phyloP scores from a whole-genome alignment of 176 grass and related monocot genomes.

The Aegilops longissima region DNA sequence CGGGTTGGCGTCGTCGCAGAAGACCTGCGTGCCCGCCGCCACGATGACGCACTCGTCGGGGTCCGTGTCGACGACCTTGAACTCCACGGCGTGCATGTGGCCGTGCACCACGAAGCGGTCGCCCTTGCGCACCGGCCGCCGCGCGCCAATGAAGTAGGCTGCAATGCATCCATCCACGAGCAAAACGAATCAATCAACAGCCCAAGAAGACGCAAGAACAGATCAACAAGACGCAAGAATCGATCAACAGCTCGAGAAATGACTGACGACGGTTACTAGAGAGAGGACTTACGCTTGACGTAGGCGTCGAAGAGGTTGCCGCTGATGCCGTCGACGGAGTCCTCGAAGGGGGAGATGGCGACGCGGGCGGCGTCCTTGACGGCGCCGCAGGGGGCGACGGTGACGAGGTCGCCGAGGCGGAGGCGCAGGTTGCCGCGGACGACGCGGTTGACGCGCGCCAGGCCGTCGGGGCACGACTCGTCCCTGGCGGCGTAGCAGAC shows the following conservation, averaged over 20 bases:
- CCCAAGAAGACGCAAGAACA: too few species aligned
- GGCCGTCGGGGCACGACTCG: constrained; percentile 28
- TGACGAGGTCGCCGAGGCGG: constrained; percentile 42
- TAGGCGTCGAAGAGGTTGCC: constrained; percentile 42
- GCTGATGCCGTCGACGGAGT: constrained; percentile 33
- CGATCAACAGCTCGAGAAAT: too few species aligned
- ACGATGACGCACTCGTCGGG: constrained; percentile 41
- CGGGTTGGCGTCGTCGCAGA: not conserved
- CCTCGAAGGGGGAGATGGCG: constrained; percentile 23
- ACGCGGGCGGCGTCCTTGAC: not conserved
- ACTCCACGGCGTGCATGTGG: constrained; percentile 48
- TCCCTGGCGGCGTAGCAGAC: constrained; percentile 39
- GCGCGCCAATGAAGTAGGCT: constrained; percentile 43
- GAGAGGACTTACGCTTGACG: constrained; percentile 28
- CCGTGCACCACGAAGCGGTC: constrained; percentile 48
- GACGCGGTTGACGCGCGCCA: constrained; percentile 39
- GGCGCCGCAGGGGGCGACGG: not conserved
- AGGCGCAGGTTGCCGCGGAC: constrained; percentile 53
- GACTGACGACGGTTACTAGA: not conserved
- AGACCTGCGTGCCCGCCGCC: constrained; percentile 3
- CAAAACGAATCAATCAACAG: too few species aligned
- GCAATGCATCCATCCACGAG: not conserved
- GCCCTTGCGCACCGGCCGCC: constrained; percentile 39
- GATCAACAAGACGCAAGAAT: too few species aligned
- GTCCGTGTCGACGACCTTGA: constrained; percentile 40